These are phyloP conservation scores for Iris macrosiphon DNA, from an alignment of 106 monocot species.

Conservation along the genomic window DNA sequence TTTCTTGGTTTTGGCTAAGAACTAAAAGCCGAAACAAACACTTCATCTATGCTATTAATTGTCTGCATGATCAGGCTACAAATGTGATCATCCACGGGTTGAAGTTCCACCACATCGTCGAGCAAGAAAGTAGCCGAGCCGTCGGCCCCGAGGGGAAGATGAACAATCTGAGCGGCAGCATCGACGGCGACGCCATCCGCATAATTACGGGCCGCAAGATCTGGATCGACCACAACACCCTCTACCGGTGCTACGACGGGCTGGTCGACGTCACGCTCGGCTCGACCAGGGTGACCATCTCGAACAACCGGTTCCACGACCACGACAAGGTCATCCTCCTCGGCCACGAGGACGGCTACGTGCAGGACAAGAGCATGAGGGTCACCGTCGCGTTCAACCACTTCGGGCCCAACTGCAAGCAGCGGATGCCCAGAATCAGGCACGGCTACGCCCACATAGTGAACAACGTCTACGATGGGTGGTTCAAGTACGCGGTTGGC, in stretches of 20 bases:
- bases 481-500: constrained; percentile 65
- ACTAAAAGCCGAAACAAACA: no score
- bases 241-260: constrained; percentile 43
- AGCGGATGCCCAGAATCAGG: constrained; percentile 51
- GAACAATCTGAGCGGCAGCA: not conserved
- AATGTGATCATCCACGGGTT: constrained; percentile 67
- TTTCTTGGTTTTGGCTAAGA: not conserved
- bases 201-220: constrained; percentile 34
- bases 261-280: constrained; percentile 55
- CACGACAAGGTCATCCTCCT: constrained; percentile 71
- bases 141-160: constrained; percentile 15
- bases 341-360: constrained; percentile 38
- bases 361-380: constrained; percentile 29
- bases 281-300: constrained; percentile 50
- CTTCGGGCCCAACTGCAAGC: constrained; percentile 51
- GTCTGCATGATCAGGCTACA: constrained; percentile 15
- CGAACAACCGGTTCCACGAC: constrained; percentile 72
- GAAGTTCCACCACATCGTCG: constrained; percentile 24
- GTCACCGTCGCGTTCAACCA: constrained; percentile 50
- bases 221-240: constrained; percentile 73
- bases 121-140: constrained; percentile 13
- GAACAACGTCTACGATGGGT: constrained; percentile 65
- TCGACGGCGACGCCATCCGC: constrained; percentile 55
- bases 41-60: not conserved
- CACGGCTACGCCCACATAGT: constrained; percentile 66